Evolutionary conservation across 1,139 yeast species (phyloP).

Genomic region (Taphrina betulina): DNA sequence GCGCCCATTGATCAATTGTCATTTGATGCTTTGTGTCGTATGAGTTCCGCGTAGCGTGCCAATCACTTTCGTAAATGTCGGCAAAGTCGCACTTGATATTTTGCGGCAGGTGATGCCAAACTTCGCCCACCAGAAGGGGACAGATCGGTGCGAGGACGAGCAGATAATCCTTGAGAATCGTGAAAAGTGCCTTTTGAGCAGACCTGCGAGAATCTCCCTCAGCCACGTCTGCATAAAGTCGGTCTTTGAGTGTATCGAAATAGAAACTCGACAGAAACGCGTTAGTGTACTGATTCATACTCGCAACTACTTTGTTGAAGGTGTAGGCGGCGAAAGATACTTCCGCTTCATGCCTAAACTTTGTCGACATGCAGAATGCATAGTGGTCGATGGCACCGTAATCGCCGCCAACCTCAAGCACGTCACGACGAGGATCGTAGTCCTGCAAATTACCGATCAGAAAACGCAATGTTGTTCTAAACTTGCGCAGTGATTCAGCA

Average conservation of each 20-base stretch:
- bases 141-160: constrained; percentile 74
- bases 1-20: constrained; percentile 51
- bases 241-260: constrained; percentile 82
- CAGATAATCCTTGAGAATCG: constrained; percentile 59
- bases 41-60: constrained; percentile 46
- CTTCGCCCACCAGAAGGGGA: constrained; percentile 84
- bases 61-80: constrained; percentile 42
- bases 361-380: constrained; percentile 56
- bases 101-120: constrained; percentile 61
- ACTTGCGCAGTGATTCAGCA: constrained; percentile 74
- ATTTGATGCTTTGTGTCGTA: constrained; percentile 45
- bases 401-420: constrained; percentile 8
- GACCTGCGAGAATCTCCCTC: constrained; percentile 57
- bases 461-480: constrained; percentile 77
- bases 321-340: constrained; percentile 57
- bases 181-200: constrained; percentile 66
- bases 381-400: constrained; percentile 61
- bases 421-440: constrained; percentile 38
- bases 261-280: constrained; percentile 75
- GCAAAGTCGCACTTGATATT: constrained; percentile 42
- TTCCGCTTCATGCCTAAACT: constrained; percentile 51
- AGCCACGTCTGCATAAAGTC: constrained; percentile 67
- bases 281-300: constrained; percentile 57
- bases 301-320: constrained; percentile 58
- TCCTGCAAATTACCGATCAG: constrained; percentile 71